Conservation (phyloP, 2,329 filamentous ascomycete species). For the Capronia coronata region DNA sequence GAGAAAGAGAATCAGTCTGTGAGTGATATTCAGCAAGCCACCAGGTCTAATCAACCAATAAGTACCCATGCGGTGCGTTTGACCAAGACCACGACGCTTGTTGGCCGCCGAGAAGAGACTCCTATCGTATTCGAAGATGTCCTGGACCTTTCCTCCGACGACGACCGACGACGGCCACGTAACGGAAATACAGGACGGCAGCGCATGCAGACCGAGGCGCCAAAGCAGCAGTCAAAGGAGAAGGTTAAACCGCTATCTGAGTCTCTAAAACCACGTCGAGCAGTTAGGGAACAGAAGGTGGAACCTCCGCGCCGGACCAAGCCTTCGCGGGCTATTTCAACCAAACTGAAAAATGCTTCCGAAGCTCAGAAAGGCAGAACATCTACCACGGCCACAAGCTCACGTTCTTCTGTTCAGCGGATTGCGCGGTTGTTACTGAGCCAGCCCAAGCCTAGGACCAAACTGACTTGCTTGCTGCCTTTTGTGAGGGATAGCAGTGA, state of each 20-base stretch:
- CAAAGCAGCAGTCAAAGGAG: background rate
- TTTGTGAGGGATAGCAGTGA: background rate
- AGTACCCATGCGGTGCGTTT: conserved; percentile 5
- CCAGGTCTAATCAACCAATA: background rate
- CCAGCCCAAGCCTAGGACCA: conserved; percentile 10
- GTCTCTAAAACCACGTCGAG: background rate
- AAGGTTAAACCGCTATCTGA: background rate
- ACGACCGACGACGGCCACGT: conserved; percentile 8
- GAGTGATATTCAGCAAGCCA: background rate
- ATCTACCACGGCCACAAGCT: background rate
- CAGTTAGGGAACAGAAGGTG: background rate
- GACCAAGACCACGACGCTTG: conserved; percentile 2
- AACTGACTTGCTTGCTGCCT: conserved; percentile 12
- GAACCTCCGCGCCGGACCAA: background rate
- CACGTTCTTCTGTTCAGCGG: background rate
- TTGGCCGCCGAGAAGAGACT: background rate
- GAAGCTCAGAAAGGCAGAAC: background rate
- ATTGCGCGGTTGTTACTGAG: conserved; percentile 15
- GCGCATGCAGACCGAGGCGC: background rate
- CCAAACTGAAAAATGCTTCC: background rate
- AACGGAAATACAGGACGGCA: background rate
- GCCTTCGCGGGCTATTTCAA: background rate
- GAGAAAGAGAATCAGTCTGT: conserved; percentile 16
- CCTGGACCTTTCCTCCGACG: conserved; percentile 21
- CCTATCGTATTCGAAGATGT: conserved; percentile 13